Evolutionary conservation across 2,329 filamentous ascomycete genomes (phyloP).

Genomic region (Madurella mycetomatis): DNA sequence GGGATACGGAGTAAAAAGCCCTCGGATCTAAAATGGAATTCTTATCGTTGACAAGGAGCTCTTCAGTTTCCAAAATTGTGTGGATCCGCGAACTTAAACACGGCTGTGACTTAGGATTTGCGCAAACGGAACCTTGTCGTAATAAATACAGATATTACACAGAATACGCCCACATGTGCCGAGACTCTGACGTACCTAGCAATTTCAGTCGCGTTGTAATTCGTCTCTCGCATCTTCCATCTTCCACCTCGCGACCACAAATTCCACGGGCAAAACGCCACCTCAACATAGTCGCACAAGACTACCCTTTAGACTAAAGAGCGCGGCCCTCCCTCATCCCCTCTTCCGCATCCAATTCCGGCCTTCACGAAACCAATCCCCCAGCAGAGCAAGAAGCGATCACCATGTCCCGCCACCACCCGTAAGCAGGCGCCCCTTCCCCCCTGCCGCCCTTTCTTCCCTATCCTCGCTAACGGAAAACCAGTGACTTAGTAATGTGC

Average conservation of each 20-base stretch:
- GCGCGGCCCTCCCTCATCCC: background rate
- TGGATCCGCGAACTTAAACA: background rate
- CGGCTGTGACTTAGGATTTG: no score
- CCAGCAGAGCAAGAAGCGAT: background rate
- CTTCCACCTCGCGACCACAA: background rate
- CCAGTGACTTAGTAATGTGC: conserved; percentile 96
- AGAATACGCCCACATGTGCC: conserved; percentile 8
- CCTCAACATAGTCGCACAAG: background rate
- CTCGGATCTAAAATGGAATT: no score
- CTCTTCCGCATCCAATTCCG: background rate
- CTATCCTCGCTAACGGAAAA: conserved; percentile 26
- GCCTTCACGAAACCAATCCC: background rate
- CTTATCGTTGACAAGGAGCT: no score
- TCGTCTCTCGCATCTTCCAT: background rate
- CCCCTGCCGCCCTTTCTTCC: conserved; percentile 14
- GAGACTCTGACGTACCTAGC: conserved; percentile 7
- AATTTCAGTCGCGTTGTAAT: conserved; percentile 14
- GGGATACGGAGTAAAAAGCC: no score
- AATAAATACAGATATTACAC: conserved; percentile 2
- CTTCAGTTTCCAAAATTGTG: no score
- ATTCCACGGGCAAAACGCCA: background rate
- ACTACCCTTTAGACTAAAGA: no score
- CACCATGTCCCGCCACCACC: conserved; percentile 87
- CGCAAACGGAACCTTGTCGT: no score
- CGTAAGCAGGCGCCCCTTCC: conserved; percentile 51